Evolutionary conservation across 225 moss, liverwort and hornwort species (phyloP), one percentile per base, ranked within the genome.

Genomic region (Physcomitrellopsis africana): DNA sequence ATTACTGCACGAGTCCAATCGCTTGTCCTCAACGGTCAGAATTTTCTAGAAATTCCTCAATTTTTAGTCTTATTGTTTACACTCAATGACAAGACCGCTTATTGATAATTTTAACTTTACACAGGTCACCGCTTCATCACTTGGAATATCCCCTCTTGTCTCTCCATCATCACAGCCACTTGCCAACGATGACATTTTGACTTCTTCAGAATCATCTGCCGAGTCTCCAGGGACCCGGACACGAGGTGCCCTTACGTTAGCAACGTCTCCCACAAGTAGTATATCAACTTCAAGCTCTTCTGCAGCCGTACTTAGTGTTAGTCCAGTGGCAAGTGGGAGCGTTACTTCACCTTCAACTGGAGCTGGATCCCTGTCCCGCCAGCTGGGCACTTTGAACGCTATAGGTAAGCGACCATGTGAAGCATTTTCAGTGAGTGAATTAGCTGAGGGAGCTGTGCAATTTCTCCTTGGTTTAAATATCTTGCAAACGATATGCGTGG

Each of bases 121-220:
- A 68, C 84, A 87, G 87, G 82, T 80, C 29, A 77, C 82, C 20
- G 61, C 60, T 72, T 67, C 77, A 42, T 82, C 87, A 45, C 84
- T 85, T 62, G 88, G 83, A 67, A 68, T 83, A 45, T 89, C 89
- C 57, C 89, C 89, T 13, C 68, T 86, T 63, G 89, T 81, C 56
- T 89, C 89, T 74, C 89, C 89, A 72, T 85, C 88, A 26, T 89
- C 89, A 68, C 89, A 86, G 68, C 71, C 81, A 37, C 89, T 81
- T 76, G 74, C 49, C 19, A 51, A 19, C 53, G 89, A 89, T 60
- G 89, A 89, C 54, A 74, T 76, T 68, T 60, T 81, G 63, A 74
- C 81, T 56, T 86, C 85, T 62, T 80, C 84, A 72, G 89, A 89
- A 53, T 83, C 86, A 48, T 83, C 89, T 71, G 80, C 83, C 29